phyloP scores from a whole-genome alignment of 805 yeast species.

The Tetrapisispora pingtungensis region DNA sequence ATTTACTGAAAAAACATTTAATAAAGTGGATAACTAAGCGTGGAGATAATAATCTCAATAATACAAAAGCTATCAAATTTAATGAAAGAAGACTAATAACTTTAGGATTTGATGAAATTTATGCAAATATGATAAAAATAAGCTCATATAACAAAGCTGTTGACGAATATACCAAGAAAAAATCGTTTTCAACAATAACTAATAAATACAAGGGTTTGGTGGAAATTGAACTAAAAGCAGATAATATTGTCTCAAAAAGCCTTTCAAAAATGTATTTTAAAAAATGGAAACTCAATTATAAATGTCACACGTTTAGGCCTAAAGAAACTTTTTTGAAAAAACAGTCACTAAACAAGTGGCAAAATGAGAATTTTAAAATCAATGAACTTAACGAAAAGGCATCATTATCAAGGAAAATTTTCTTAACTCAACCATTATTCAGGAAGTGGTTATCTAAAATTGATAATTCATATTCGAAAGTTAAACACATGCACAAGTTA shows the following conservation, averaged over 20 bases:
- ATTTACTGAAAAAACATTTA: constrained; percentile 6
- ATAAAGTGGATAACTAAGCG: constrained; percentile 10
- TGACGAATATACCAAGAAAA: background rate
- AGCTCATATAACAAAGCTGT: constrained; percentile 1
- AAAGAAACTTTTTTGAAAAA: background rate
- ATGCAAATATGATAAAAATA: constrained; percentile 3
- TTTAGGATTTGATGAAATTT: constrained; percentile 3
- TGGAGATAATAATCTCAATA: too few species aligned
- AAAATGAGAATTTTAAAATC: too few species aligned
- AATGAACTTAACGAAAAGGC: too few species aligned
- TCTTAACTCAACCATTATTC: too few species aligned
- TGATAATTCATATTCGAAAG: too few species aligned
- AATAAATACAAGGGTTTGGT: background rate
- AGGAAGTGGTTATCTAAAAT: too few species aligned
- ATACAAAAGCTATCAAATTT: constrained; percentile 7
- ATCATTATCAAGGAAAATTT: too few species aligned
- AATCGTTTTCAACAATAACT: background rate
- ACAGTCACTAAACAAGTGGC: background rate
- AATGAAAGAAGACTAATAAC: constrained; percentile 11
- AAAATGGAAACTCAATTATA: background rate
- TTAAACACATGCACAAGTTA: too few species aligned
- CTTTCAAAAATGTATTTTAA: background rate
- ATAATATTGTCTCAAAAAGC: background rate
- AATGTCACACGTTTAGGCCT: background rate
- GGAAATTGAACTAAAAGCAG: background rate